Evolutionary conservation across 202 grass and related monocot species (phyloP), one percentile per base, ranked within the genome.

Genomic region (Thinopyrum obtusiflorum): DNA sequence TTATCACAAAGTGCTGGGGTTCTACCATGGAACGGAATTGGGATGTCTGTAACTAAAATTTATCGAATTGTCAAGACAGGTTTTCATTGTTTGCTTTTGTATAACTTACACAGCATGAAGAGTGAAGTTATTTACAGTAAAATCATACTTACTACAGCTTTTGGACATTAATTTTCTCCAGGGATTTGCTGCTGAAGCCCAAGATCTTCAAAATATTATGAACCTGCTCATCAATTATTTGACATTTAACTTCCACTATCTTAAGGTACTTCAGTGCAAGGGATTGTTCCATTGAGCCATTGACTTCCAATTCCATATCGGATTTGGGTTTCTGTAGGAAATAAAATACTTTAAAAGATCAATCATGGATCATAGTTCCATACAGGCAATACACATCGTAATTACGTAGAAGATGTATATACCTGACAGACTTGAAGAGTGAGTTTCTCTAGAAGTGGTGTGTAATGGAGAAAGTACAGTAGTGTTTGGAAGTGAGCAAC

Each of bases 391-490:
- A 74, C 24, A 46, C 39, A 73, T 25, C 23, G 5, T 26, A 17
- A 4, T 73, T 46, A 47, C 39, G 1, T 73, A 9, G 12, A 73
- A 26, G 68, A 73, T 73, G 18, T 29, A 47, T 62, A n/a, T 86
- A 86, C 66, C 59, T 86, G 1, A 21, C n/a, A 14, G 12, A 80
- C 65, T 72, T 86, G 51, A 80, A 86, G 76, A 80, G n/a, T 86
- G 36, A 86, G 53, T 57, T 46, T 80, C 84, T 80, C 76, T 39
- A 80, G 67, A 47, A 80, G 0, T 18, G 84, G 77, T 6, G 77
- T 20, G 11, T 28, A 29, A 11, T 73, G 27, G 28, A 86, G 84
- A 73, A 86, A 73, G 5, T 44, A 42, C 14, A 76, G 0, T 10
- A 87, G 21, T 40, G 24, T 5, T 4, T 15, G 7, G 0, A 81